A percentile compares a stretch with the other conserved stretches of the same genome.
These are phyloP conservation scores for Kazachstania taianensis DNA, from an alignment of 805 yeast species.

Conservation along the genomic window DNA sequence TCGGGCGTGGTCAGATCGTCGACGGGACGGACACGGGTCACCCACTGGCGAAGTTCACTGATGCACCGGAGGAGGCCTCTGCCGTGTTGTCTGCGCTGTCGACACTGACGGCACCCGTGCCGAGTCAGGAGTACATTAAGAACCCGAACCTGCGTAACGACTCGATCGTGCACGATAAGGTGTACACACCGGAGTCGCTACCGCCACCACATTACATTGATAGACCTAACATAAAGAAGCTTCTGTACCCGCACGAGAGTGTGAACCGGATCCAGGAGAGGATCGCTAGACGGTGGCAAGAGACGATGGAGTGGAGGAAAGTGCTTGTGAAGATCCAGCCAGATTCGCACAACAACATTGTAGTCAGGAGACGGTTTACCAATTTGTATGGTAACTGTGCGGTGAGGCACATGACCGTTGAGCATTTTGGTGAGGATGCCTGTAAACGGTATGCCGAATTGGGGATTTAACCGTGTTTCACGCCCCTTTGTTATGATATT, in stretches of 20 bases:
- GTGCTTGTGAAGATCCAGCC: slow-evolving; percentile 75
- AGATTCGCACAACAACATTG: slow-evolving; percentile 88
- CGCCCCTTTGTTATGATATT: too few relatives aligned
- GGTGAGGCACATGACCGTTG: slow-evolving; percentile 64
- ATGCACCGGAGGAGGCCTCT: slow-evolving; percentile 66
- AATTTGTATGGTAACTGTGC: slow-evolving; percentile 96
- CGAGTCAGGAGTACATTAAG: slow-evolving; percentile 52
- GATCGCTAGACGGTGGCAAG: slow-evolving; percentile 82
- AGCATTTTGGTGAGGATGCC: slow-evolving; percentile 31
- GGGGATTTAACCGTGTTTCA: too few relatives aligned
- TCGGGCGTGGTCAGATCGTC: slow-evolving; percentile 19
- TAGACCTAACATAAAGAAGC: slow-evolving; percentile 19
- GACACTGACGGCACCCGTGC: slow-evolving; percentile 71
- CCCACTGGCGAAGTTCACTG: slow-evolving; percentile 19
- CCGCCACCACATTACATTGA: slow-evolving; percentile 42
- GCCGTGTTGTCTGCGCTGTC: slow-evolving; percentile 71
- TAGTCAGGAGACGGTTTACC: slow-evolving; percentile 67
- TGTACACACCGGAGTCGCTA: slow-evolving; percentile 54
- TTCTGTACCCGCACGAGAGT: slow-evolving; percentile 26
- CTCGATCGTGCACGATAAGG: slow-evolving; percentile 71
- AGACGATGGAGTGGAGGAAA: slow-evolving; percentile 77
- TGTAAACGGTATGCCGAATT: slow-evolving; percentile 5
- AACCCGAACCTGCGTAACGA: slow-evolving; percentile 58
- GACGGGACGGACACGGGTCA: slow-evolving; percentile 1
- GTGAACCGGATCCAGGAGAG: slow-evolving; percentile 41